Evolutionary conservation across 306 rosid genomes (phyloP).

Genomic region (Luffa acutangula): DNA sequence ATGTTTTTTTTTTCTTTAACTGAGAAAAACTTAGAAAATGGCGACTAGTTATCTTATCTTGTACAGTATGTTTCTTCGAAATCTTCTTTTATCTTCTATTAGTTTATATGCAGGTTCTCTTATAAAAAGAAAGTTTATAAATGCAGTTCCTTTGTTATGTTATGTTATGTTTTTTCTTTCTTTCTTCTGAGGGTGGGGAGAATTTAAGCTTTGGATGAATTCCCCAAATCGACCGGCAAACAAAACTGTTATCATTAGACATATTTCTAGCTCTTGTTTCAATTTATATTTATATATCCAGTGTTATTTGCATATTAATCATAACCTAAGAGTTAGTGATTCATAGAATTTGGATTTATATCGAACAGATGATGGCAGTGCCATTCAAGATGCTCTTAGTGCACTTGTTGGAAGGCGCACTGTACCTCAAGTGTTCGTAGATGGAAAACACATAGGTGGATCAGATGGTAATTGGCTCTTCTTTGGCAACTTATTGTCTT

Average conservation of each 20-base stretch:
- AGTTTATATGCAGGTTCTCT: not conserved
- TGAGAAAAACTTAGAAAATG: not conserved
- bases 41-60: not conserved
- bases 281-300: not conserved
- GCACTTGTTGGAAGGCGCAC: slow-evolving; percentile 73
- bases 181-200: not conserved
- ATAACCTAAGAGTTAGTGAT: not conserved
- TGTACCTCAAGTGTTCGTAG: slow-evolving; percentile 82
- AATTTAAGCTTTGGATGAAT: not conserved
- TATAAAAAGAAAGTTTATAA: no score
- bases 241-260: not conserved
- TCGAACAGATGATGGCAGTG: slow-evolving; percentile 61
- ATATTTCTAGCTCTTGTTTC: not conserved
- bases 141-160: not conserved
- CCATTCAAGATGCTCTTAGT: slow-evolving; percentile 59
- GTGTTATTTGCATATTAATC: not conserved
- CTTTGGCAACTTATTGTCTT: not conserved
- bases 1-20: no score
- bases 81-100: not conserved
- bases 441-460: slow-evolving; percentile 83
- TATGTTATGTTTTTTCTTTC: not conserved
- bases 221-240: not conserved
- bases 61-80: not conserved
- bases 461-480: slow-evolving; percentile 60
- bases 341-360: slow-evolving; percentile 9